Conservation (phyloP, 2,329 filamentous ascomycete species). For the Ceratocystis alfenasii region DNA sequence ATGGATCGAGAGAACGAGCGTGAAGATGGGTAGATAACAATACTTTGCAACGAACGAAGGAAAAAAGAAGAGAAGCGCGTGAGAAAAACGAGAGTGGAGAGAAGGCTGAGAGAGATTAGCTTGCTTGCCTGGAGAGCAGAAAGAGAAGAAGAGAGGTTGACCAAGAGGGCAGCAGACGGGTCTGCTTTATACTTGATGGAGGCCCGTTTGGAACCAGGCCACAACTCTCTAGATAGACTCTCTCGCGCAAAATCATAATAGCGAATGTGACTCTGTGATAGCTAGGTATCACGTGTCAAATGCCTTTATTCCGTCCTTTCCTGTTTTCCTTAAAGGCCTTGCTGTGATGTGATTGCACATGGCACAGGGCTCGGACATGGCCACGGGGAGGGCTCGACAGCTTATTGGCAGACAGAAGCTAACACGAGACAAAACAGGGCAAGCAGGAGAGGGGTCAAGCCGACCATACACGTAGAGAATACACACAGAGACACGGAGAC, state of each 20-base stretch:
- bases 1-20: conserved; percentile 5
- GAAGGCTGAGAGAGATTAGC: conserved; percentile 17
- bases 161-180: neutral
- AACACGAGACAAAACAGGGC: neutral
- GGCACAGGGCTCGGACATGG: neutral
- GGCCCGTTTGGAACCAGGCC: neutral
- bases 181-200: neutral
- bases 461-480: neutral
- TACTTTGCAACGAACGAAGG: conserved; percentile 6
- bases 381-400: neutral
- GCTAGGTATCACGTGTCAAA: neutral
- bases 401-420: neutral
- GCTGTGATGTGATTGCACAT: neutral
- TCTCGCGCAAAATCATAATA: neutral
- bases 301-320: neutral
- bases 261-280: neutral
- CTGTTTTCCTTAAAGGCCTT: neutral
- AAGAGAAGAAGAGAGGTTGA: neutral
- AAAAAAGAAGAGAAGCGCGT: neutral
- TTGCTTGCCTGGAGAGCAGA: conserved; percentile 14
- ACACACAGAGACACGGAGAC: neutral
- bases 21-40: conserved; percentile 5
- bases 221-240: neutral
- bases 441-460: neutral
- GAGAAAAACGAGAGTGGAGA: conserved; percentile 7